Evolutionary conservation across 345 rosid species (phyloP).

Genomic region (Draba incana): DNA sequence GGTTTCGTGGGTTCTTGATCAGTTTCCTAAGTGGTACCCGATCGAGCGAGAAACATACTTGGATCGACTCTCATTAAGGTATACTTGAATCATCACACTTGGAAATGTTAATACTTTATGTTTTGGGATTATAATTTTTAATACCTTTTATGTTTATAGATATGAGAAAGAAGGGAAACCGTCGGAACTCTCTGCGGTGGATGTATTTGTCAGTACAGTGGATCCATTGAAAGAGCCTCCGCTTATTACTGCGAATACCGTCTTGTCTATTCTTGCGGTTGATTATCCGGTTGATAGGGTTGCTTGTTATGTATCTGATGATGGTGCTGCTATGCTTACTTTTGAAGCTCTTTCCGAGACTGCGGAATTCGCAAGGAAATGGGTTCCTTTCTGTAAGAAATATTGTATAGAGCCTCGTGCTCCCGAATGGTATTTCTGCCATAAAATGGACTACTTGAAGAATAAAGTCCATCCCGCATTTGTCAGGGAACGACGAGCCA

Average conservation of each 20-base stretch:
- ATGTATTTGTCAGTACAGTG: constrained; percentile 91
- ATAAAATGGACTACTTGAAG: constrained; percentile 92
- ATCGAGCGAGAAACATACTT: constrained; percentile 91
- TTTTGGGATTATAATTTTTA: not conserved
- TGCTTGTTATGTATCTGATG: constrained; percentile 97
- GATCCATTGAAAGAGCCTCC: constrained; percentile 99
- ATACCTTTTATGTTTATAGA: constrained; percentile 46
- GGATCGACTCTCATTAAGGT: constrained; percentile 94
- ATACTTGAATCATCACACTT: constrained; percentile 20
- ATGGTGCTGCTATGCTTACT: constrained; percentile 99
- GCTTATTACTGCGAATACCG: constrained; percentile 95
- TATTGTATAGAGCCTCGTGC: constrained; percentile 93
- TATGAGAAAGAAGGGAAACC: constrained; percentile 98
- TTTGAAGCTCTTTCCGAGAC: constrained; percentile 99
- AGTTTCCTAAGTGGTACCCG: constrained; percentile 97
- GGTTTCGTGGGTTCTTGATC: constrained; percentile 97
- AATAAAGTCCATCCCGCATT: constrained; percentile 96
- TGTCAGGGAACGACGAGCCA: constrained; percentile 94
- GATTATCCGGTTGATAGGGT: constrained; percentile 96
- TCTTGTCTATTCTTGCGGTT: constrained; percentile 94
- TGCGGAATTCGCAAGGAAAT: constrained; percentile 91
- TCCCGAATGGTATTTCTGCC: constrained; percentile 96
- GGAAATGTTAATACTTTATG: not conserved
- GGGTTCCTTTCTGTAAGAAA: constrained; percentile 99
- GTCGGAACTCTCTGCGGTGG: constrained; percentile 78